Base-by-base conservation (phyloP, 2,329 filamentous ascomycete species). In the Pseudogymnoascus sp. region DNA sequence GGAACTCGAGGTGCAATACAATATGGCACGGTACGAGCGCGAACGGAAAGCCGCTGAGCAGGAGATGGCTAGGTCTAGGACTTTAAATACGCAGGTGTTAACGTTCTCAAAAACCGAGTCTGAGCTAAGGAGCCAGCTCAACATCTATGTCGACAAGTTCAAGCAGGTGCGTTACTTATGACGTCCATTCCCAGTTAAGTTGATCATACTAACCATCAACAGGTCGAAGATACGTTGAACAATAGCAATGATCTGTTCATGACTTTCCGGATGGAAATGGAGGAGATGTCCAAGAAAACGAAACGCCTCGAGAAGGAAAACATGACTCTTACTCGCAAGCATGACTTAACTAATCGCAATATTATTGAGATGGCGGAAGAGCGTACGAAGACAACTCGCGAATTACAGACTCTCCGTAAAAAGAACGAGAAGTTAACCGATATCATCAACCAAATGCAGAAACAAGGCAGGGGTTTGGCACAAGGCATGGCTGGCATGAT, bases 251-350 rank as follows among this genome's bases (percentile, higher is more conserved):
- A 98, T 74, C 81, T 98, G 62, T 98, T 98, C 76, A 81, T 97
- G 69, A 97, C 95, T 0, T 98, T 98, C 78, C 86, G 93, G 62
- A 97, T 96, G 78, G 95, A 98, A 77, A 98, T 98, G 93, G 95
- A 98, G 77, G 95, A 98, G 73, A 98, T 98, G 93, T 96, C 93
- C 0, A 97, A 97, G 79, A 98, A 98, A 79, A 96, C 93, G 5
- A 97, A 97, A 77, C 88, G 92, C 26, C 81, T 99, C 61, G 95
- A 99, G 75, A 96, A 96, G 77, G 95, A 99, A 73, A 98, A 99
- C 71, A 89, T 95, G 70, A 89, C 85, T 16, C 83, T 96, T 61
- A 96, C 91, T 68, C 86, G 93, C 63, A 96, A 97, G 76, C 93
- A 97, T 75, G 93, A 97, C 70, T 87, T 91, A 59, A 96, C 93